phyloP scores from a whole-genome alignment of 257 asterid genomes.

The Penstemon barbatus region DNA sequence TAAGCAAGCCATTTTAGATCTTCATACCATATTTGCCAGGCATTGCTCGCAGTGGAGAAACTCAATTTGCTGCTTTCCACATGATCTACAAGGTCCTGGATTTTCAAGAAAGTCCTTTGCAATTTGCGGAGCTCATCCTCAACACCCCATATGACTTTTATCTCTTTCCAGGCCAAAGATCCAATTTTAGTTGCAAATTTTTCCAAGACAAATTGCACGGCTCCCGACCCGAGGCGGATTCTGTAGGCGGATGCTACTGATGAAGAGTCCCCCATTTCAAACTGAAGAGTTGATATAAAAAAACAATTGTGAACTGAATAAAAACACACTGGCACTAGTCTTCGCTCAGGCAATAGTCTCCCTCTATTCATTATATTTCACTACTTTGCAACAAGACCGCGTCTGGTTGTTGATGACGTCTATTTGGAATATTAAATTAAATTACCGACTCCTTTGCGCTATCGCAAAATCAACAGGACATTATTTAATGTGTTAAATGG shows the following conservation, averaged over 20 bases:
- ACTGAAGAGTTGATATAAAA: too few relatives aligned
- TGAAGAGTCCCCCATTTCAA: neutral
- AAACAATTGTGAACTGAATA: too few relatives aligned
- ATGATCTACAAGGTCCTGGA: constrained; percentile 31
- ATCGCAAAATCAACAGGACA: too few relatives aligned
- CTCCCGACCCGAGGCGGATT: constrained; percentile 23
- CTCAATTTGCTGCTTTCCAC: constrained; percentile 12
- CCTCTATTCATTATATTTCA: too few relatives aligned
- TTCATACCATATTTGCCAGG: constrained; percentile 34
- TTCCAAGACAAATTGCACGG: constrained; percentile 5
- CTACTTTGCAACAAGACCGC: too few relatives aligned
- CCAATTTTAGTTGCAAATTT: constrained; percentile 15
- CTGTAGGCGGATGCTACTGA: neutral
- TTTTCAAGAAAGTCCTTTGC: constrained; percentile 31
- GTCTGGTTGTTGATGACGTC: too few relatives aligned
- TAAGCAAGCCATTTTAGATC: constrained; percentile 27
- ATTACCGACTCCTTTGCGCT: too few relatives aligned
- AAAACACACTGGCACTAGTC: too few relatives aligned
- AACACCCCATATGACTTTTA: constrained; percentile 23
- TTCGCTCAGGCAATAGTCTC: too few relatives aligned
- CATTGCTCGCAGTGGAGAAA: constrained; percentile 7
- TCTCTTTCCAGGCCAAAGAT: constrained; percentile 1
- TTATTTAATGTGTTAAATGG: too few relatives aligned
- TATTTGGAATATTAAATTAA: too few relatives aligned
- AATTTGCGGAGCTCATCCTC: constrained; percentile 35